These are phyloP conservation scores for Crucihimalaya himalaica DNA, from an alignment of 345 rosid species.

Conservation along the genomic window DNA sequence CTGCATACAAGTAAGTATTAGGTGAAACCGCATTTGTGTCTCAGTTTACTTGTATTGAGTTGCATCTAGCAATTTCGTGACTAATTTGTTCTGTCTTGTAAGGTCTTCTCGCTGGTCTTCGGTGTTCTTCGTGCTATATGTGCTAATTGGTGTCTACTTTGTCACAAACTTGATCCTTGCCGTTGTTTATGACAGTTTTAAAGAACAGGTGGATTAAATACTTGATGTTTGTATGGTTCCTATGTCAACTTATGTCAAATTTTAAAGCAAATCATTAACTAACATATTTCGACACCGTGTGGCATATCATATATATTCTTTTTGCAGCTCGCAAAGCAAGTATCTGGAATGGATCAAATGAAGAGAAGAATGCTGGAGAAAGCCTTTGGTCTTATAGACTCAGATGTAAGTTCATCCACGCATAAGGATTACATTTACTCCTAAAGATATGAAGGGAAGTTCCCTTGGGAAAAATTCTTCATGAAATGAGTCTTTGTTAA, in stretches of 20 bases:
- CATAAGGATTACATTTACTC: constrained; percentile 14
- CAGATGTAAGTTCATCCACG: constrained; percentile 54
- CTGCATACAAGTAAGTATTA: constrained; percentile 92
- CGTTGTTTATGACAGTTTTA: constrained; percentile 95
- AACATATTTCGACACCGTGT: not conserved
- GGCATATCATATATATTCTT: constrained; percentile 25
- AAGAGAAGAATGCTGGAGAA: constrained; percentile 67
- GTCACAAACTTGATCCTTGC: constrained; percentile 98
- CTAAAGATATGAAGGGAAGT: constrained; percentile 14
- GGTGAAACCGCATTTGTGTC: constrained; percentile 9
- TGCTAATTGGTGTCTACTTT: constrained; percentile 90
- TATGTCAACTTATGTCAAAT: constrained; percentile 4
- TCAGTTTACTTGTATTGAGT: constrained; percentile 14
- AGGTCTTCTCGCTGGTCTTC: constrained; percentile 92
- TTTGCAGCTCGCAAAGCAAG: constrained; percentile 86
- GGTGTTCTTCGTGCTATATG: constrained; percentile 76
- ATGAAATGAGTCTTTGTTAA: constrained; percentile 1
- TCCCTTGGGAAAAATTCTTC: not conserved
- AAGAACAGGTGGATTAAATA: constrained; percentile 65
- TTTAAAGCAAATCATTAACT: not conserved
- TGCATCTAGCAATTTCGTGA: constrained; percentile 20
- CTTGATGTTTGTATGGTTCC: constrained; percentile 15
- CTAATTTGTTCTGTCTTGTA: constrained; percentile 35
- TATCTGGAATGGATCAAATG: constrained; percentile 68
- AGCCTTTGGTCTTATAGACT: constrained; percentile 84